Evolutionary conservation across 768 basidiomycete species (phyloP), one percentile per base, ranked within the genome.

Genomic region (Lepiota venenata): DNA sequence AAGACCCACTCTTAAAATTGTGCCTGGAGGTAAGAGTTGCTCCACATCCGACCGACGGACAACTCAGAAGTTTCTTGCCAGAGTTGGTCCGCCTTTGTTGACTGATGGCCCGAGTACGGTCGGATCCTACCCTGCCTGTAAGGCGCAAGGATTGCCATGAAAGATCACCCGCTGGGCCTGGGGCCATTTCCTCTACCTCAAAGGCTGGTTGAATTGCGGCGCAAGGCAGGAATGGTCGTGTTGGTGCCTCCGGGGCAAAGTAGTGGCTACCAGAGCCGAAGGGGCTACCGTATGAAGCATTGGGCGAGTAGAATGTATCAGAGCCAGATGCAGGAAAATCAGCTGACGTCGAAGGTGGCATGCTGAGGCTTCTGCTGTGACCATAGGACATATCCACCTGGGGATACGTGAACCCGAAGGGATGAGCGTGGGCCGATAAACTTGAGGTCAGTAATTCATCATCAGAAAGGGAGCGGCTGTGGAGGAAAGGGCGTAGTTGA

Each of bases 1-100:
- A 38, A 21, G 7, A 40, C 53, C 2, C 27, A 55, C 53, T 55
- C 18, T 48, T 48, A 18, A 35, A 55, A 15, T 55, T 55, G 32
- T 55, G 53, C 22, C 22, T 55, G 2, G 53, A 55, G 16, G 53
- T 55, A 14, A 55, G 39, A 9, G 53, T 55, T 36, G 53, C 53
- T 6, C 53, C 53, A 38, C 53, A 55, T 11, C 27, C 46, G 32
- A 38, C n/a, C 7, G 47, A 18, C 4, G 6, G 21, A 40, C 53
- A 55, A 16, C 15, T 15, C 16, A 36, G 20, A n/a, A 55, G 39
- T 16, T 47, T 47, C 15, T 48, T 55, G 20, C 42, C 47, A 7
- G 38, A 47, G 21, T 55, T 55, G 14, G 53, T 47, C 18, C 53
- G 38, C 27, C 53, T 55, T 22, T 18, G 35, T 15, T 21, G 53